Conservation (phyloP, 805 yeast species). For the Pichia rugopelliculosa region DNA sequence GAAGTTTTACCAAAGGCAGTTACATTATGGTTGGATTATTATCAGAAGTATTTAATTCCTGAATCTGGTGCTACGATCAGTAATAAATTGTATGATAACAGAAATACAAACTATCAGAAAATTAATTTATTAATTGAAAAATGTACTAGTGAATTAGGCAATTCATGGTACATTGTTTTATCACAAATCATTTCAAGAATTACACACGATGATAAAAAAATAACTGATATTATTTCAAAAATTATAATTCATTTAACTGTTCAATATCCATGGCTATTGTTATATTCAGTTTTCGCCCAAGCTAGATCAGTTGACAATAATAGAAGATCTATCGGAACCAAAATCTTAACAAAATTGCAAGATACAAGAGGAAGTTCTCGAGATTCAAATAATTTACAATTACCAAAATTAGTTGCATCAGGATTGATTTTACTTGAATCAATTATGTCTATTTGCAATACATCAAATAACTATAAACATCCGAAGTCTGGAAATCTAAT, state of each 20-base stretch:
- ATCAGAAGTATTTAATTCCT: constrained; percentile 25
- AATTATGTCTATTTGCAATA: constrained; percentile 35
- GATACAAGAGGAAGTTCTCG: constrained; percentile 9
- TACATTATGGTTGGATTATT: constrained; percentile 85
- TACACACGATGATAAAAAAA: constrained; percentile 49
- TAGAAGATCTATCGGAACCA: constrained; percentile 39
- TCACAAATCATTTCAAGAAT: constrained; percentile 83
- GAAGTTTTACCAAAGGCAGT: constrained; percentile 88
- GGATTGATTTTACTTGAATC: constrained; percentile 34
- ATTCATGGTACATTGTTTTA: constrained; percentile 73
- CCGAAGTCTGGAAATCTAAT: constrained; percentile 5
- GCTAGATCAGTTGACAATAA: constrained; percentile 47
- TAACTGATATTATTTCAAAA: constrained; percentile 48
- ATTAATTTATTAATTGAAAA: constrained; percentile 12
- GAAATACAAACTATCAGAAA: constrained; percentile 6
- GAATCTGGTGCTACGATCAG: not conserved
- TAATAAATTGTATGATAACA: constrained; percentile 1
- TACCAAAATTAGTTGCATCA: constrained; percentile 19
- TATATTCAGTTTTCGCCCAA: constrained; percentile 80
- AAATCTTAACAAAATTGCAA: constrained; percentile 32
- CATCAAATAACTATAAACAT: constrained; percentile 4
- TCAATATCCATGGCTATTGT: constrained; percentile 70
- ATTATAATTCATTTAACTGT: constrained; percentile 51
- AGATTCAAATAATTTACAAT: constrained; percentile 5
- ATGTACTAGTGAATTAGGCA: constrained; percentile 23